A percentile compares a stretch with the other conserved stretches of the same genome.
Conservation (phyloP, 177 flowering plant genomes). For the Vitis hybrid region DNA sequence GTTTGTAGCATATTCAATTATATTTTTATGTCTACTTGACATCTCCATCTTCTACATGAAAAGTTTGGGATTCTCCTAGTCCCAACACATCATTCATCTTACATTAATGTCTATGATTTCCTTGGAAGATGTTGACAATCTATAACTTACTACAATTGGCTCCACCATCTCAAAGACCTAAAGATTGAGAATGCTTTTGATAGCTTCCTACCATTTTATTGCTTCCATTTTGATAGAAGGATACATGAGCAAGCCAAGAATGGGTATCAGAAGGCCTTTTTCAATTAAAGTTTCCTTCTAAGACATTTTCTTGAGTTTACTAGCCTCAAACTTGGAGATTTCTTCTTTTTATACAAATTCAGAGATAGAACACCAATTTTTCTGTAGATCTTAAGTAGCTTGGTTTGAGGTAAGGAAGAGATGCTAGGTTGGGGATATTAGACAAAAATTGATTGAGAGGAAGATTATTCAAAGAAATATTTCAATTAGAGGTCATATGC, state of each 20-base stretch:
- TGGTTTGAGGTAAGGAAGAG: slow-evolving; percentile 30
- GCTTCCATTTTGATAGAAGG: slow-evolving; percentile 38
- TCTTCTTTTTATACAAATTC: slow-evolving; percentile 41
- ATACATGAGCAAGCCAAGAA: slow-evolving; percentile 54
- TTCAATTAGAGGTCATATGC: slow-evolving; percentile 64
- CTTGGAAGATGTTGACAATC: slow-evolving; percentile 35
- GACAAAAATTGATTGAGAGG: slow-evolving; percentile 42
- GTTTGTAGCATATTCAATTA: slow-evolving; percentile 46
- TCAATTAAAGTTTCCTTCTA: slow-evolving; percentile 19
- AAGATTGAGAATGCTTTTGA: slow-evolving; percentile 35
- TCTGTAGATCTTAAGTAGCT: slow-evolving; percentile 39
- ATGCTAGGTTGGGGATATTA: slow-evolving; percentile 58
- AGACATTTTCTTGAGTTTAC: slow-evolving; percentile 21
- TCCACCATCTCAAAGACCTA: slow-evolving; percentile 36
- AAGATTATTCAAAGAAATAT: slow-evolving; percentile 38
- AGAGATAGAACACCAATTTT: slow-evolving; percentile 59
- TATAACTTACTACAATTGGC: slow-evolving; percentile 34
- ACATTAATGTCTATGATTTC: slow-evolving; percentile 23
- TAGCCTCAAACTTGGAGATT: slow-evolving; percentile 9
- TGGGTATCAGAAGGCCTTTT: slow-evolving; percentile 37
- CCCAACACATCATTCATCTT: slow-evolving; percentile 53
- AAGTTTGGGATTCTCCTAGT: slow-evolving; percentile 38
- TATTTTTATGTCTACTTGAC: slow-evolving; percentile 24
- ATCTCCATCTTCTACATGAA: slow-evolving; percentile 39
- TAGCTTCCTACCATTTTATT: slow-evolving; percentile 37